phyloP scores from a whole-genome alignment of 192 early-diverging fungal species.

The Nowakowskiella sp. region DNA sequence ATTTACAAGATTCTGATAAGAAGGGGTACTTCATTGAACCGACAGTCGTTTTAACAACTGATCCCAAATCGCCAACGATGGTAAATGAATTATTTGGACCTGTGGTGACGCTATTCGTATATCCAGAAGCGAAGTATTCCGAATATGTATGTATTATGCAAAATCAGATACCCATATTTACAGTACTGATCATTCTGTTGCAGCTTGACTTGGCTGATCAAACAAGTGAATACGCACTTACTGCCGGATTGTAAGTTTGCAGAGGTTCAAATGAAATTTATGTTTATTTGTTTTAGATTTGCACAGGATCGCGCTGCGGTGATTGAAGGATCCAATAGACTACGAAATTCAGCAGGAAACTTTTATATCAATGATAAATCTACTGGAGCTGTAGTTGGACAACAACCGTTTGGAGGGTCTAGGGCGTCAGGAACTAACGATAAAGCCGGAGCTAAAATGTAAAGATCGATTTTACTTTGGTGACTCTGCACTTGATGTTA shows the following conservation, averaged over 20 bases:
- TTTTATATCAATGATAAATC: slow-evolving; percentile 99
- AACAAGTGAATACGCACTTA: slow-evolving; percentile 83
- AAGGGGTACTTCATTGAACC: slow-evolving; percentile 88
- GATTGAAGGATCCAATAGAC: slow-evolving; percentile 59
- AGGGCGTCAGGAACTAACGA: slow-evolving; percentile 96
- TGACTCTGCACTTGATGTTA: slow-evolving; percentile 1
- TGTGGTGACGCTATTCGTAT: slow-evolving; percentile 86
- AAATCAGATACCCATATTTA: neutral
- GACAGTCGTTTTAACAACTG: slow-evolving; percentile 79
- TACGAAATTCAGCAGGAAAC: slow-evolving; percentile 90
- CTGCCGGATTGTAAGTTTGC: slow-evolving; percentile 58
- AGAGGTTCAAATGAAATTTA: neutral
- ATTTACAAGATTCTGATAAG: slow-evolving; percentile 39
- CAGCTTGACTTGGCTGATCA: slow-evolving; percentile 62
- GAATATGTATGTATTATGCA: slow-evolving; percentile 30
- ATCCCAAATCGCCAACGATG: slow-evolving; percentile 77
- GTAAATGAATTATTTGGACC: slow-evolving; percentile 97
- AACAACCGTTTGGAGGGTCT: slow-evolving; percentile 95
- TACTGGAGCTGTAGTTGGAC: slow-evolving; percentile 94
- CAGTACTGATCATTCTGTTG: neutral
- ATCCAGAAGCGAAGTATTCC: slow-evolving; percentile 72
- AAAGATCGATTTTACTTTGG: slow-evolving; percentile 30
- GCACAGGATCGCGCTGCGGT: slow-evolving; percentile 77
- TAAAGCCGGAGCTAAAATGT: slow-evolving; percentile 81
- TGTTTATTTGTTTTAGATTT: slow-evolving; percentile 44